A percentile compares a stretch with the other conserved stretches of the same genome.
These are phyloP conservation scores for Hericium rajendrae DNA, from an alignment of 768 basidiomycete species.

Conservation along the genomic window DNA sequence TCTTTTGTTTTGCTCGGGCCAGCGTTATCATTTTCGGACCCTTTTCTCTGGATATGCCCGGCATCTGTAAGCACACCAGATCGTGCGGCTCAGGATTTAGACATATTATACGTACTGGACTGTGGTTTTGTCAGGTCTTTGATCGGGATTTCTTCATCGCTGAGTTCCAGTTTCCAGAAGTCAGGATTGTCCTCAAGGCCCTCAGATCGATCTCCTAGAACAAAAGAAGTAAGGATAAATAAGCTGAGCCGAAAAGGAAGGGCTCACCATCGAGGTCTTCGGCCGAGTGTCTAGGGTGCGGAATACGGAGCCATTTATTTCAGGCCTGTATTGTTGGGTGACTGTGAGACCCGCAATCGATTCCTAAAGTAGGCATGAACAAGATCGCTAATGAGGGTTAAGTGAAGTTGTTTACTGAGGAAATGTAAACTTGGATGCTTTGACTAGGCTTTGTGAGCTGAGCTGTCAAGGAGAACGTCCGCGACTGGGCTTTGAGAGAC, in stretches of 20 bases:
- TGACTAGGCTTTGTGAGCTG: constrained; percentile 72
- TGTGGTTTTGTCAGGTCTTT: constrained; percentile 28
- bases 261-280: constrained; percentile 42
- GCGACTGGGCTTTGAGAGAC: constrained; percentile 40
- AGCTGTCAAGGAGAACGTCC: constrained; percentile 50
- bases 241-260: not conserved
- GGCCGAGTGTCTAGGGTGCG: constrained; percentile 69
- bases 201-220: constrained; percentile 54
- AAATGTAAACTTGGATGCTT: constrained; percentile 25
- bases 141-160: constrained; percentile 21
- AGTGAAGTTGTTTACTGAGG: constrained; percentile 36
- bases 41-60: not conserved
- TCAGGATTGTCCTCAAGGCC: constrained; percentile 61
- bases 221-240: not conserved
- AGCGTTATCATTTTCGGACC: not conserved
- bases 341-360: constrained; percentile 58
- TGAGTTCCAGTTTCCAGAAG: constrained; percentile 48
- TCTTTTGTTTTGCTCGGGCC: not conserved
- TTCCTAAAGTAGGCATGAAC: constrained; percentile 36
- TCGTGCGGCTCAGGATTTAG: not conserved
- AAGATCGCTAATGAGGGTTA: constrained; percentile 4
- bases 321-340: constrained; percentile 46
- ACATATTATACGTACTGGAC: constrained; percentile 10
- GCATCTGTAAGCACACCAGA: not conserved
- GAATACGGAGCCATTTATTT: constrained; percentile 42